Percentiles rank a stretch among this genome's conserved stretches.
Conservation (phyloP, 2,329 filamentous ascomycete species). For the Penicillium sp. region DNA sequence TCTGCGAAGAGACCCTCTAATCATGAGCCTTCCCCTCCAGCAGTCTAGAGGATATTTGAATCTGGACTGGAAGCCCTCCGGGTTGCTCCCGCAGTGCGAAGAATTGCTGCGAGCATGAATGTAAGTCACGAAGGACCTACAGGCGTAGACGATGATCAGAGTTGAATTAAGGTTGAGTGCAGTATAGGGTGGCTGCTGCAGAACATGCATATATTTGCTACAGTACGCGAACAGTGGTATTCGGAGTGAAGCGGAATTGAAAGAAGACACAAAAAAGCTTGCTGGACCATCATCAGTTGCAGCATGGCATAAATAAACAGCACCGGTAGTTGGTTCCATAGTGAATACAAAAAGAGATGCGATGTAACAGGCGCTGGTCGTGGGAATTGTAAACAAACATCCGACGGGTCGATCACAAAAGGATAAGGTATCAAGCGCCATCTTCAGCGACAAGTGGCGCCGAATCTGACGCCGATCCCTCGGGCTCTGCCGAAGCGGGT, state of each 20-base stretch:
- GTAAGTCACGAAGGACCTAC: background rate
- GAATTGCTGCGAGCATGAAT: background rate
- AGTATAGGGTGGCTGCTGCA: background rate
- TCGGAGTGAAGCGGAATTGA: conserved; percentile 7
- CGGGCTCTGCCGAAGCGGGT: conserved; percentile 19
- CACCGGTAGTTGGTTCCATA: background rate
- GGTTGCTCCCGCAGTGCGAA: background rate
- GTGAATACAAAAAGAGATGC: conserved; percentile 6
- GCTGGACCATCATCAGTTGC: conserved; percentile 12
- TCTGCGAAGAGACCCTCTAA: no score
- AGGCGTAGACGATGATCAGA: background rate
- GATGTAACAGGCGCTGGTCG: background rate
- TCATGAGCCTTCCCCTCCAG: no score
- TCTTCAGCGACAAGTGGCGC: conserved; percentile 14
- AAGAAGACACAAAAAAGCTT: conserved; percentile 6
- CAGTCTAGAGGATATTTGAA: no score
- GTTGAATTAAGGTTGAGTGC: background rate
- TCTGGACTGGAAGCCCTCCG: background rate
- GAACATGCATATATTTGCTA: conserved; percentile 8
- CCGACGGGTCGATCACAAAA: background rate
- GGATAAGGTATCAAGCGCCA: conserved; percentile 8
- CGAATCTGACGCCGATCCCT: conserved; percentile 12
- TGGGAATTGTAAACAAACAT: conserved; percentile 1
- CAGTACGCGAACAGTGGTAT: conserved; percentile 22
- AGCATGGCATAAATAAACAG: conserved; percentile 4